phyloP scores from a whole-genome alignment of 2,329 filamentous ascomycete species.

The Dactylonectria estremocensis region DNA sequence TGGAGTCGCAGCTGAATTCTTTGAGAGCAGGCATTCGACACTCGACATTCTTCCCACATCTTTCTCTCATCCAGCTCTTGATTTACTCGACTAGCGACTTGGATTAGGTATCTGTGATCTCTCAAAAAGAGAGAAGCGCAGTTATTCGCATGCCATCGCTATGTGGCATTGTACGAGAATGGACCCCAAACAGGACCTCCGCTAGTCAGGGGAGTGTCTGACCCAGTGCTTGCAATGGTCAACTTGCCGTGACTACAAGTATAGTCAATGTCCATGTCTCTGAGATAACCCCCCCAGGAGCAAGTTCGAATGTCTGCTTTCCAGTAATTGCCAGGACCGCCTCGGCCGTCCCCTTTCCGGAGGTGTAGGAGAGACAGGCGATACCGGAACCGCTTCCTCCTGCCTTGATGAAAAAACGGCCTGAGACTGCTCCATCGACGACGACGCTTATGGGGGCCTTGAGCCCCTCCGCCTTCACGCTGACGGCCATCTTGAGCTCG shows the following conservation, averaged over 20 bases:
- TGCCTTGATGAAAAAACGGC: slow-evolving; percentile 15
- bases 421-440: slow-evolving; percentile 11
- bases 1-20: too few relatives aligned
- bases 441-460: background rate
- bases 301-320: slow-evolving; percentile 17
- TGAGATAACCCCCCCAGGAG: slow-evolving; percentile 20
- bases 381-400: slow-evolving; percentile 15
- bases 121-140: background rate
- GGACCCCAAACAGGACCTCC: slow-evolving; percentile 22
- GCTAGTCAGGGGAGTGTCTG: background rate
- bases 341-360: slow-evolving; percentile 15
- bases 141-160: background rate
- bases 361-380: slow-evolving; percentile 17
- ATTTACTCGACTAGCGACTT: too few relatives aligned
- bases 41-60: background rate
- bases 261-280: slow-evolving; percentile 22
- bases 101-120: background rate
- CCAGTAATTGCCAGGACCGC: background rate
- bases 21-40: too few relatives aligned
- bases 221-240: slow-evolving; percentile 10
- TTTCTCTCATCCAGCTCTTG: background rate
- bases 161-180: slow-evolving; percentile 20
- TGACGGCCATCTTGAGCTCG: background rate
- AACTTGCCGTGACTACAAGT: slow-evolving; percentile 6
- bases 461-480: background rate